Conservation (phyloP, 108 stramenopile species). For the Aurantiochytrium sp. region DNA sequence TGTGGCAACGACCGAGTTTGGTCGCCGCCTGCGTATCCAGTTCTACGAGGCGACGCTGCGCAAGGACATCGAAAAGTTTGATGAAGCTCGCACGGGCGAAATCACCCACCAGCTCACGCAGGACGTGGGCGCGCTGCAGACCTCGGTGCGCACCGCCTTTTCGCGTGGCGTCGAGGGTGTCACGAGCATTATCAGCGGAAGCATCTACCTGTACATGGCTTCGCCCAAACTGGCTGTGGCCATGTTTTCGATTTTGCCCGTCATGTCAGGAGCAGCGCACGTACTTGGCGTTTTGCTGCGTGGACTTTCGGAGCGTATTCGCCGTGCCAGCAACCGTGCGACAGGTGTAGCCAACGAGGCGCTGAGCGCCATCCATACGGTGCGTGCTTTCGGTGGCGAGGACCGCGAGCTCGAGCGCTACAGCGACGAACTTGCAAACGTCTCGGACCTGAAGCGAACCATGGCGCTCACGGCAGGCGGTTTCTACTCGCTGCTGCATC, state of each 20-base stretch:
- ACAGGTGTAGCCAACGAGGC: not conserved
- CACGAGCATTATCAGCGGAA: not conserved
- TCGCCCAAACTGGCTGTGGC: slow-evolving; percentile 9
- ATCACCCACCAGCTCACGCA: not conserved
- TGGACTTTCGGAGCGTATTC: not conserved
- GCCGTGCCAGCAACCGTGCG: not conserved
- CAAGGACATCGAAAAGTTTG: not conserved
- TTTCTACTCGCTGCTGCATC: not conserved
- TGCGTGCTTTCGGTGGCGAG: not conserved
- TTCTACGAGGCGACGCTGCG: not conserved
- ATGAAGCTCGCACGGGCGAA: not conserved
- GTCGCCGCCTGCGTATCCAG: not conserved
- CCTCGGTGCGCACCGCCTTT: not conserved
- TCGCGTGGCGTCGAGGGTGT: slow-evolving; percentile 14
- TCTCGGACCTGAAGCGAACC: not conserved
- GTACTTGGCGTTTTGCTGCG: not conserved
- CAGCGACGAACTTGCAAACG: not conserved
- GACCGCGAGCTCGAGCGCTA: not conserved
- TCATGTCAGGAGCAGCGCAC: slow-evolving; percentile 1
- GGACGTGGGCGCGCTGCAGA: slow-evolving; percentile 6
- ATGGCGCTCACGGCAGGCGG: not conserved
- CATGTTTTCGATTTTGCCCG: not conserved
- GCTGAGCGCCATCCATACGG: not conserved
- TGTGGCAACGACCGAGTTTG: not conserved
- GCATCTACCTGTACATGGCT: not conserved